Conservation (phyloP, 768 basidiomycete genomes). For the Boletus sp. region DNA sequence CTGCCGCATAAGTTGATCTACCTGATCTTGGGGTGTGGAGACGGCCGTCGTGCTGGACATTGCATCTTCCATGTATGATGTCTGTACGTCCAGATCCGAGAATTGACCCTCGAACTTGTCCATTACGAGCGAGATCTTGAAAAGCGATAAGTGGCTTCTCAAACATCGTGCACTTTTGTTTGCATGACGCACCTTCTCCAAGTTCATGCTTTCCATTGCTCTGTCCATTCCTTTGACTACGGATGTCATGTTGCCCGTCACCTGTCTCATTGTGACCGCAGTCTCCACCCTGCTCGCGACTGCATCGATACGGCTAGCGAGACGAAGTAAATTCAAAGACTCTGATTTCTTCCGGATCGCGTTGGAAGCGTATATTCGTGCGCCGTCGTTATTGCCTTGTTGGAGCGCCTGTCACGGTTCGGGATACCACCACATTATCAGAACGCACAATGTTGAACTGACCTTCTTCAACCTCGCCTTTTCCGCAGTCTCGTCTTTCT, state of each 20-base stretch:
- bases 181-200: constrained; percentile 71
- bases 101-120: constrained; percentile 98
- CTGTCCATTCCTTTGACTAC: constrained; percentile 98
- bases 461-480: constrained; percentile 94
- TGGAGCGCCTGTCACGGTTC: constrained; percentile 69
- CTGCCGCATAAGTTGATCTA: constrained; percentile 87
- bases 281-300: constrained; percentile 97
- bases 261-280: constrained; percentile 95
- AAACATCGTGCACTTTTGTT: not conserved
- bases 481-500: constrained; percentile 90
- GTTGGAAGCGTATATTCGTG: constrained; percentile 96
- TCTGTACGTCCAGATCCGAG: constrained; percentile 95
- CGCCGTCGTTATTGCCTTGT: constrained; percentile 95
- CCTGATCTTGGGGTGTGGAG: constrained; percentile 94
- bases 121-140: constrained; percentile 95
- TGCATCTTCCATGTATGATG: constrained; percentile 95
- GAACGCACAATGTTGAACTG: constrained; percentile 7
- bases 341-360: constrained; percentile 99
- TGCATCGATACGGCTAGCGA: constrained; percentile 92
- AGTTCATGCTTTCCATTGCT: constrained; percentile 99
- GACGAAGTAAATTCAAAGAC: constrained; percentile 81
- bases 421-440: not conserved
- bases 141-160: not conserved
- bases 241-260: constrained; percentile 94
- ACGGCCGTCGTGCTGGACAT: constrained; percentile 92